Evolutionary conservation across 2,329 filamentous ascomycete genomes (phyloP).

Genomic region (Ceratocystis destructans): DNA sequence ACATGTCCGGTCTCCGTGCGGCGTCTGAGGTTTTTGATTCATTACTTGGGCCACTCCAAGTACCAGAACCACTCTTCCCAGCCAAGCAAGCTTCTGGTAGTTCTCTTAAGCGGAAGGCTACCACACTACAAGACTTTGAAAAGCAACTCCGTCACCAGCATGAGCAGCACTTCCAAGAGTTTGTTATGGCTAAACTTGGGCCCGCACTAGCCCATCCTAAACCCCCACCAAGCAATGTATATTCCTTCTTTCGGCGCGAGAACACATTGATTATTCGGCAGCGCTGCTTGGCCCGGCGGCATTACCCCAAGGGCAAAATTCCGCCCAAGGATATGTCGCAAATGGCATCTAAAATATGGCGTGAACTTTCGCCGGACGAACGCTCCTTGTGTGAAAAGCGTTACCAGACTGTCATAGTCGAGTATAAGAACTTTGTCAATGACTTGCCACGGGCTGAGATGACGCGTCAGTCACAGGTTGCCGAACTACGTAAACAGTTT

Average conservation of each 20-base stretch:
- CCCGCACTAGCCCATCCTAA: slow-evolving; percentile 57
- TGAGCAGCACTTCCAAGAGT: slow-evolving; percentile 39
- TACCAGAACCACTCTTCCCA: slow-evolving; percentile 62
- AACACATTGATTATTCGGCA: slow-evolving; percentile 50
- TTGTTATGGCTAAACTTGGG: slow-evolving; percentile 49
- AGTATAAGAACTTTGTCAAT: slow-evolving; percentile 37
- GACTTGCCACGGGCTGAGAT: slow-evolving; percentile 31
- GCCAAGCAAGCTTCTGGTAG: slow-evolving; percentile 39
- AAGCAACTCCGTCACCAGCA: slow-evolving; percentile 42
- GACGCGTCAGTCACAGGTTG: slow-evolving; percentile 59
- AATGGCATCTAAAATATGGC: slow-evolving; percentile 85
- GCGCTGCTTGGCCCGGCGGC: slow-evolving; percentile 39
- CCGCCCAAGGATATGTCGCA: slow-evolving; percentile 18
- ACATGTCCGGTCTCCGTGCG: slow-evolving; percentile 79
- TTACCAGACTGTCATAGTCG: slow-evolving; percentile 44
- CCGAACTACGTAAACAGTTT: slow-evolving; percentile 39
- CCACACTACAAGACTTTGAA: slow-evolving; percentile 2
- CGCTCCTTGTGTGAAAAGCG: slow-evolving; percentile 55
- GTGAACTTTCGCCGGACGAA: slow-evolving; percentile 63
- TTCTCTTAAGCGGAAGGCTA: slow-evolving; percentile 42
- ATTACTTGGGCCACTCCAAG: slow-evolving; percentile 65
- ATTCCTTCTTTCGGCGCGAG: slow-evolving; percentile 75
- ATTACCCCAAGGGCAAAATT: slow-evolving; percentile 11
- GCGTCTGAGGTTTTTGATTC: slow-evolving; percentile 73
- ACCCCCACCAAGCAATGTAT: slow-evolving; percentile 69